Conservation (phyloP, 768 basidiomycete genomes). For the Boletellus emodensis region DNA sequence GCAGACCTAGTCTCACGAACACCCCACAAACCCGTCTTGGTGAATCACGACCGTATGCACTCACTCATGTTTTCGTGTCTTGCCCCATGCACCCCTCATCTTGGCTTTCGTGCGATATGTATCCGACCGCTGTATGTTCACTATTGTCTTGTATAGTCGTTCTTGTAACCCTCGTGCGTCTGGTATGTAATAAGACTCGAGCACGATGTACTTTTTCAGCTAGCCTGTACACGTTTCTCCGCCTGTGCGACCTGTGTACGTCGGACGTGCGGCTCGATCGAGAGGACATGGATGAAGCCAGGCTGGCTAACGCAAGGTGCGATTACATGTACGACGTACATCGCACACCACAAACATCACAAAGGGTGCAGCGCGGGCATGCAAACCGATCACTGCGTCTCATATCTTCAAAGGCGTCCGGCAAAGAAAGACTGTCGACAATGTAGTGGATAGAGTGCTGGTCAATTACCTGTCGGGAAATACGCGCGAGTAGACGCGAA, state of each 20-base stretch:
- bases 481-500: neutral
- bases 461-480: too few relatives aligned
- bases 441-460: too few relatives aligned
- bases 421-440: too few relatives aligned
- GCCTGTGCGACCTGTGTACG: too few relatives aligned
- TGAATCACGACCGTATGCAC: neutral
- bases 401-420: too few relatives aligned
- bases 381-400: too few relatives aligned
- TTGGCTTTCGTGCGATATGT: neutral
- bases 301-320: too few relatives aligned
- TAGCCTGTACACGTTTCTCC: neutral
- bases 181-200: neutral
- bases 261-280: too few relatives aligned
- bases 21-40: neutral
- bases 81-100: neutral
- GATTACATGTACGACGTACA: too few relatives aligned
- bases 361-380: too few relatives aligned
- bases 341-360: too few relatives aligned
- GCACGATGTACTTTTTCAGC: neutral
- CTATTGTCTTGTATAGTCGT: neutral
- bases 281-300: too few relatives aligned
- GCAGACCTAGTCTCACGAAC: slow-evolving; percentile 12
- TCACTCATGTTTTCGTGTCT: neutral
- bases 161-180: neutral
- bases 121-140: neutral